A percentile compares a stretch with the other conserved stretches of the same genome.
Evolutionary conservation across 2,329 filamentous ascomycete genomes (phyloP).

Genomic region (Penicillium sp.): DNA sequence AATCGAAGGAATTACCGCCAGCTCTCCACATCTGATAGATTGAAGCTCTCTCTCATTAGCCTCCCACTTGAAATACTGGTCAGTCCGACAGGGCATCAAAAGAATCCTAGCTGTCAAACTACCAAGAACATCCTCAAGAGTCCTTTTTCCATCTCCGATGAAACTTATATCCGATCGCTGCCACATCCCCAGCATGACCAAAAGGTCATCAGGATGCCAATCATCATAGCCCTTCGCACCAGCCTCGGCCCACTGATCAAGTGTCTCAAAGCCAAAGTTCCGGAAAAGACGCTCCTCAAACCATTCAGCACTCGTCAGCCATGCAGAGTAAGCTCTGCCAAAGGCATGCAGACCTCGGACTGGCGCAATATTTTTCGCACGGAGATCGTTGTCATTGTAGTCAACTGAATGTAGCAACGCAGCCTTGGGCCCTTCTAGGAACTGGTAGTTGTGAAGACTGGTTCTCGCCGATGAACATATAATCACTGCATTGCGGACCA

Average conservation of each 20-base stretch:
- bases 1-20: slow-evolving; percentile 30
- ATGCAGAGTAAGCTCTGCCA: slow-evolving; percentile 49
- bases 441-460: slow-evolving; percentile 49
- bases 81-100: slow-evolving; percentile 38
- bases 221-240: slow-evolving; percentile 34
- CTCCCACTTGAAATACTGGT: slow-evolving; percentile 39
- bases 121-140: slow-evolving; percentile 20
- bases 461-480: slow-evolving; percentile 51
- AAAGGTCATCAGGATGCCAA: slow-evolving; percentile 49
- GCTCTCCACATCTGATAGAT: slow-evolving; percentile 17
- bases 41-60: slow-evolving; percentile 24
- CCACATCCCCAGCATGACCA: slow-evolving; percentile 48
- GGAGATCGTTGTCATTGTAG: slow-evolving; percentile 37
- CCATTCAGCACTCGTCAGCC: slow-evolving; percentile 50
- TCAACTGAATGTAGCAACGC: slow-evolving; percentile 45
- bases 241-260: slow-evolving; percentile 39
- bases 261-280: slow-evolving; percentile 34
- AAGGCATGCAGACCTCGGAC: slow-evolving; percentile 46
- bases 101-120: slow-evolving; percentile 29
- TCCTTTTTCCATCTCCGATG: slow-evolving; percentile 20
- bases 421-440: slow-evolving; percentile 49
- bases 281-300: slow-evolving; percentile 46
- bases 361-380: slow-evolving; percentile 26
- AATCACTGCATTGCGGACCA: slow-evolving; percentile 42
- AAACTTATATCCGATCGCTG: slow-evolving; percentile 42